Percentiles rank a stretch among this genome's conserved stretches.
These are phyloP conservation scores for Gossypium armourianum DNA, from an alignment of 441 rosid genomes.

Conservation along the genomic window DNA sequence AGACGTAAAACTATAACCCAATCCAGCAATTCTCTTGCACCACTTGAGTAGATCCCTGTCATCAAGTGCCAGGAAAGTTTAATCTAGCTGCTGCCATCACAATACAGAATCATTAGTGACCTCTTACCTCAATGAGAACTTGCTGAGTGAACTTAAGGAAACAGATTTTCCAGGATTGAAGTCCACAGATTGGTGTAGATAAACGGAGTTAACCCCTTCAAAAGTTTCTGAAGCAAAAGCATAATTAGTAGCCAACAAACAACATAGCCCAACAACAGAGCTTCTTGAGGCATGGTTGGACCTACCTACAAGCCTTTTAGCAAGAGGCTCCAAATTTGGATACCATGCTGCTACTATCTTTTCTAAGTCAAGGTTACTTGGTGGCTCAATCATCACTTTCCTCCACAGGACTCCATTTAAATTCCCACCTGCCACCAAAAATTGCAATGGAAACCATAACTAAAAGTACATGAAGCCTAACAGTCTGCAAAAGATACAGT, in stretches of 20 bases:
- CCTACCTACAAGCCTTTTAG: conserved; percentile 66
- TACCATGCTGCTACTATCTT: conserved; percentile 52
- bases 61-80: conserved; percentile 24
- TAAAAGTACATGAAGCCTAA: neutral
- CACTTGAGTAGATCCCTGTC: conserved; percentile 90
- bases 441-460: conserved; percentile 3
- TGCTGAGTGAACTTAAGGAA: conserved; percentile 29
- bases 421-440: conserved; percentile 49
- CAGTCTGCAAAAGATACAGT: neutral
- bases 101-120: conserved; percentile 7
- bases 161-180: conserved; percentile 32
- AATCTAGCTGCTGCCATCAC: conserved; percentile 8
- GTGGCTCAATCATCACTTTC: conserved; percentile 66
- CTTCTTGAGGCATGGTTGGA: conserved; percentile 11
- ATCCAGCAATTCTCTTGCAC: conserved; percentile 72
- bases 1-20: conserved; percentile 21
- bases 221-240: conserved; percentile 54
- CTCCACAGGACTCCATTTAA: conserved; percentile 69
- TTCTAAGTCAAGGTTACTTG: conserved; percentile 54
- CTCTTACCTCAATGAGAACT: conserved; percentile 69
- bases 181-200: conserved; percentile 28
- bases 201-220: conserved; percentile 39
- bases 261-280: conserved; percentile 11
- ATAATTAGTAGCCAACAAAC: conserved; percentile 10
- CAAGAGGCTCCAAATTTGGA: conserved; percentile 58